Evolutionary conservation across 2,329 filamentous ascomycete species (phyloP).

Genomic region (Malbranchea cinnamomea): DNA sequence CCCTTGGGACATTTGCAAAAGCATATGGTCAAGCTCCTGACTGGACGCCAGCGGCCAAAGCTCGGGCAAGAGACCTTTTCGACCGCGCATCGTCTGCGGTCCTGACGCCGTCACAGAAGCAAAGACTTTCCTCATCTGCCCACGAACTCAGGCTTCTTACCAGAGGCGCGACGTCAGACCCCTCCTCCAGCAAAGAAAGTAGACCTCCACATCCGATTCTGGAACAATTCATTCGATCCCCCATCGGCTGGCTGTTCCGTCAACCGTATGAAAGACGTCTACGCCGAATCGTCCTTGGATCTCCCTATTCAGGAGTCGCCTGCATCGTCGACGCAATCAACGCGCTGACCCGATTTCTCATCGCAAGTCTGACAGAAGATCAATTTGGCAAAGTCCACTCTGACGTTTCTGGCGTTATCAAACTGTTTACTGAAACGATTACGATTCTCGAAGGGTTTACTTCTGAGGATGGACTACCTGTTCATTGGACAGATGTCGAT

Average conservation of each 20-base stretch:
- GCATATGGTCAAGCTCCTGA: slow-evolving; percentile 31
- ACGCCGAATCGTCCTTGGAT: slow-evolving; percentile 53
- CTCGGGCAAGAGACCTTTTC: slow-evolving; percentile 23
- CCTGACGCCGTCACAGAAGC: slow-evolving; percentile 26
- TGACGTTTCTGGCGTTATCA: slow-evolving; percentile 60
- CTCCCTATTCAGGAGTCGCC: slow-evolving; percentile 54
- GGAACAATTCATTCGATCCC: slow-evolving; percentile 33
- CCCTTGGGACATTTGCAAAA: slow-evolving; percentile 31
- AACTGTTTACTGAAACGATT: slow-evolving; percentile 55
- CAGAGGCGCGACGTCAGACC: slow-evolving; percentile 19
- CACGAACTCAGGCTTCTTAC: slow-evolving; percentile 25
- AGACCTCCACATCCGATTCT: slow-evolving; percentile 36
- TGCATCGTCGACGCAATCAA: slow-evolving; percentile 58
- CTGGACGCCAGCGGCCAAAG: slow-evolving; percentile 28
- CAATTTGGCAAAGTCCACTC: slow-evolving; percentile 72
- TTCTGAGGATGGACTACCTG: slow-evolving; percentile 27
- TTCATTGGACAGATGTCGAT: slow-evolving; percentile 68
- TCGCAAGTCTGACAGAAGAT: slow-evolving; percentile 66
- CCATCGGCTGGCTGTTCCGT: slow-evolving; percentile 53
- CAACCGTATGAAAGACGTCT: slow-evolving; percentile 53
- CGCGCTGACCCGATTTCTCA: slow-evolving; percentile 52
- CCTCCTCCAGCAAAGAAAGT: slow-evolving; percentile 36
- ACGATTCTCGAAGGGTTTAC: slow-evolving; percentile 55
- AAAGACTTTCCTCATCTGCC: slow-evolving; percentile 21
- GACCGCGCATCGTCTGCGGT: slow-evolving; percentile 25